Evolutionary conservation across 1,284 basidiomycete genomes (phyloP).

Genomic region (Leccinum pallidistipes): DNA sequence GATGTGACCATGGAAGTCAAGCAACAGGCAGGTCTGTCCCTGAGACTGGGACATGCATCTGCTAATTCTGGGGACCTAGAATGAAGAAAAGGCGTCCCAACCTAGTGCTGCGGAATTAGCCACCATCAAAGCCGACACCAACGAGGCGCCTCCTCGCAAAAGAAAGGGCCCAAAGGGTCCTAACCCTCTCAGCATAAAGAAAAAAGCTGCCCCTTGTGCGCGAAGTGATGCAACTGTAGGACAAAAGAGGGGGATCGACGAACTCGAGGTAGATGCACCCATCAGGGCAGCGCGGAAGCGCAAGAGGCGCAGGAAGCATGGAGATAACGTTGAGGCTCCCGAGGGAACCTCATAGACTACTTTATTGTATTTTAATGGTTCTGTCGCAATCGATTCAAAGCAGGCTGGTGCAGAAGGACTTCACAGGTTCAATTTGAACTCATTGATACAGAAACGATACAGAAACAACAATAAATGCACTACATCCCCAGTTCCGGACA

Average conservation of each 20-base stretch:
- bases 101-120: slow-evolving; percentile 49
- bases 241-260: slow-evolving; percentile 25
- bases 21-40: slow-evolving; percentile 46
- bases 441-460: background rate
- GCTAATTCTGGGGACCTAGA: slow-evolving; percentile 36
- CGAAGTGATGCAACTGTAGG: background rate
- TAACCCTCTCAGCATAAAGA: slow-evolving; percentile 92
- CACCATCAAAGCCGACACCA: slow-evolving; percentile 35
- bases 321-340: fast-evolving
- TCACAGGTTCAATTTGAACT: background rate
- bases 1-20: slow-evolving; percentile 74
- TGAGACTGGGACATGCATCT: background rate
- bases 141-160: slow-evolving; percentile 52
- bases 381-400: background rate
- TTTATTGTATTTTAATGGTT: background rate
- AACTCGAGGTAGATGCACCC: slow-evolving; percentile 11
- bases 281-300: slow-evolving; percentile 27
- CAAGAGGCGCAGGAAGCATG: slow-evolving; percentile 36
- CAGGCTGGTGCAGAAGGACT: background rate
- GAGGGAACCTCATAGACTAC: background rate
- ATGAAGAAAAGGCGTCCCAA: slow-evolving; percentile 53
- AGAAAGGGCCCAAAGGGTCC: slow-evolving; percentile 80
- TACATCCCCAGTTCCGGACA: background rate
- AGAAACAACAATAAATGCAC: background rate
- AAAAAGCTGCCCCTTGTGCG: slow-evolving; percentile 55